These are phyloP conservation scores for Piromyces finnis DNA, from an alignment of 192 early-diverging fungal genomes.

Conservation along the genomic window DNA sequence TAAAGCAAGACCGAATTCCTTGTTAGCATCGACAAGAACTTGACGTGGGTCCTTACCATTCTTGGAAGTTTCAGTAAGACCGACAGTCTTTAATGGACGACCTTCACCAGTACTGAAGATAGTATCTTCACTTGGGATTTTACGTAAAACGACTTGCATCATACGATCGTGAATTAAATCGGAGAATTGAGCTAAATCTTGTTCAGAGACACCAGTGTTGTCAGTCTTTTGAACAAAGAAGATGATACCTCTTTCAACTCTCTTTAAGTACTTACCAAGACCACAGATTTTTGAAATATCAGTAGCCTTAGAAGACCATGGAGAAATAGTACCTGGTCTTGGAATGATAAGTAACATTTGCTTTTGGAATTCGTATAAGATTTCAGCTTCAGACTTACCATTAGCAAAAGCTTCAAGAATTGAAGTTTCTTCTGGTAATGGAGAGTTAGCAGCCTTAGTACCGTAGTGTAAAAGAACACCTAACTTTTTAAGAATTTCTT, in stretches of 20 bases:
- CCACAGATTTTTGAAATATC: conserved; percentile 91
- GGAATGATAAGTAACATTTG: conserved; percentile 56
- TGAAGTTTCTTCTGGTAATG: conserved; percentile 14
- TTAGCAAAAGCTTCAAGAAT: conserved; percentile 21
- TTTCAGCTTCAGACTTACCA: background rate
- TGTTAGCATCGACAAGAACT: conserved; percentile 63
- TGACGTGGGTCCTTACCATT: conserved; percentile 22
- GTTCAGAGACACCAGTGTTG: conserved; percentile 6
- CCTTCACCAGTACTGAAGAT: conserved; percentile 16
- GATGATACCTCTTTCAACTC: conserved; percentile 78
- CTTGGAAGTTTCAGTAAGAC: conserved; percentile 24
- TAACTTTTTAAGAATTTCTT: conserved; percentile 1
- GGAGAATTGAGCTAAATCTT: conserved; percentile 25
- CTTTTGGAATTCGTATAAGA: background rate
- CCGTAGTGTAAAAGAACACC: conserved; percentile 16
- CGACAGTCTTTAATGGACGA: conserved; percentile 40
- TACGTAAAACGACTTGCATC: conserved; percentile 55
- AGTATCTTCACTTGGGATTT: conserved; percentile 21
- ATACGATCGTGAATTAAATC: conserved; percentile 73
- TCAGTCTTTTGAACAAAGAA: conserved; percentile 34
- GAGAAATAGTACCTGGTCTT: conserved; percentile 87
- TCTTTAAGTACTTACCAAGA: conserved; percentile 41
- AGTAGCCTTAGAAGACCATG: conserved; percentile 98
- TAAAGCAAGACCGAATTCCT: conserved; percentile 79
- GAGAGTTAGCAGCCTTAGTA: conserved; percentile 10